A percentile compares a stretch with the other conserved stretches of the same genome.
Evolutionary conservation across 2,329 filamentous ascomycete species (phyloP).

Genomic region (Cadophora sp.): DNA sequence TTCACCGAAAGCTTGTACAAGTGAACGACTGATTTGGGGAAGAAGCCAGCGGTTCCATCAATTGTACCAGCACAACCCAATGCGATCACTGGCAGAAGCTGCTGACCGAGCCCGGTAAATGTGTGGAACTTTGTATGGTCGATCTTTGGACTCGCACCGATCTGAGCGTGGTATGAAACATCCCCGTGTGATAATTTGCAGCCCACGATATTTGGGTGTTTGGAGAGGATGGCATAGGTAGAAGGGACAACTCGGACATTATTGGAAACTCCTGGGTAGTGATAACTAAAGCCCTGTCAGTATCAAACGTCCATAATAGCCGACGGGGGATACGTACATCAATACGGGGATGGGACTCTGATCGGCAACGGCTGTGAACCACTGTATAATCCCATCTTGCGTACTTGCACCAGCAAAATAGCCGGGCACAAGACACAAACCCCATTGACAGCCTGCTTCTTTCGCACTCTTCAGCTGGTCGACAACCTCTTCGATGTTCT

Average conservation of each 20-base stretch:
- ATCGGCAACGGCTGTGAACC: constrained; percentile 68
- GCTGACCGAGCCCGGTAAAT: constrained; percentile 71
- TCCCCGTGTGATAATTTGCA: constrained; percentile 74
- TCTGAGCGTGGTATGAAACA: constrained; percentile 67
- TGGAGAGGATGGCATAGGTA: constrained; percentile 62
- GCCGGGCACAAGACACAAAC: constrained; percentile 67
- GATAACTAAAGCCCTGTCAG: constrained; percentile 48
- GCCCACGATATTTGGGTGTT: constrained; percentile 71
- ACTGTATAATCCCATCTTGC: constrained; percentile 65
- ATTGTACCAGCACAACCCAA: constrained; percentile 71
- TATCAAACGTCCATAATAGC: neutral
- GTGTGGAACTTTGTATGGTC: constrained; percentile 64
- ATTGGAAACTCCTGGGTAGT: constrained; percentile 71
- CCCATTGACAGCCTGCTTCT: constrained; percentile 65
- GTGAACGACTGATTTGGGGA: constrained; percentile 65
- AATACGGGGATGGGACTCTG: constrained; percentile 64
- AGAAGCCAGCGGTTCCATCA: constrained; percentile 70
- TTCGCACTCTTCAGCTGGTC: constrained; percentile 57
- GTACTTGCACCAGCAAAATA: constrained; percentile 67
- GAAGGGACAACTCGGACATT: constrained; percentile 64
- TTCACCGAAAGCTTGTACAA: constrained; percentile 58
- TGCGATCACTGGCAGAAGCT: constrained; percentile 66
- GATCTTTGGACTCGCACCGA: constrained; percentile 64
- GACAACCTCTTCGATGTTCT: constrained; percentile 63
- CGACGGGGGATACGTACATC: constrained; percentile 52